Percentiles rank a stretch among this genome's conserved stretches.
These are phyloP conservation scores for Xylaria acuta DNA, from an alignment of 495 filamentous ascomycete genomes.

Conservation along the genomic window DNA sequence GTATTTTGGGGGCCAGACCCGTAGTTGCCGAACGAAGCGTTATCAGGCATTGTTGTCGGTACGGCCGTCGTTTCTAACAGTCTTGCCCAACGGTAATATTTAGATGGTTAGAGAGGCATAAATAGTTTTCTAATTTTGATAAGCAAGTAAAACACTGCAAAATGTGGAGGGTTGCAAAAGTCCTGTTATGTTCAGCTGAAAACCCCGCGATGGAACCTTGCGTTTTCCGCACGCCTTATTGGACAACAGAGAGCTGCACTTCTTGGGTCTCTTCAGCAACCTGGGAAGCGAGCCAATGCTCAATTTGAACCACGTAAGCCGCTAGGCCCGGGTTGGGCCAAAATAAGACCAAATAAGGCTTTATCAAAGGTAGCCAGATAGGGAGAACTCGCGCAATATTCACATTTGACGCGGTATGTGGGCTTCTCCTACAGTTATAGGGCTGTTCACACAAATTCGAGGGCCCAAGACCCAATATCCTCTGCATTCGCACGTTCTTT, in stretches of 20 bases:
- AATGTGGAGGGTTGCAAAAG: background rate
- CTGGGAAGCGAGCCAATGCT: background rate
- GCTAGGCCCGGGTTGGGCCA: background rate
- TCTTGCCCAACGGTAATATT: background rate
- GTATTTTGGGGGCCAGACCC: constrained; percentile 14
- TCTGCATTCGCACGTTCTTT: background rate
- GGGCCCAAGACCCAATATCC: background rate
- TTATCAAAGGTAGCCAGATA: background rate
- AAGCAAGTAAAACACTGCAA: background rate
- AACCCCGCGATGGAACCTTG: background rate
- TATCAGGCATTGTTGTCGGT: background rate
- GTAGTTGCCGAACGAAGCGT: background rate
- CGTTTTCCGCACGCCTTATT: too few relatives aligned
- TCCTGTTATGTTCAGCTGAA: background rate
- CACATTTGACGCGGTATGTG: background rate
- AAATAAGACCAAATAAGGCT: background rate
- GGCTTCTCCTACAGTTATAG: background rate
- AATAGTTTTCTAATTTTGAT: background rate
- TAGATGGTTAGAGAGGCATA: background rate
- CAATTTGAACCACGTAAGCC: background rate
- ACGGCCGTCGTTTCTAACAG: background rate
- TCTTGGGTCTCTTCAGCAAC: too few relatives aligned
- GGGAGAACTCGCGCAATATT: background rate
- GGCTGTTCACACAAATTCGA: background rate
- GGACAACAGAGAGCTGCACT: too few relatives aligned